Evolutionary conservation across 2,329 filamentous ascomycete species (phyloP), one percentile per base, ranked within the genome.

Genomic region (Neonectria punicea): DNA sequence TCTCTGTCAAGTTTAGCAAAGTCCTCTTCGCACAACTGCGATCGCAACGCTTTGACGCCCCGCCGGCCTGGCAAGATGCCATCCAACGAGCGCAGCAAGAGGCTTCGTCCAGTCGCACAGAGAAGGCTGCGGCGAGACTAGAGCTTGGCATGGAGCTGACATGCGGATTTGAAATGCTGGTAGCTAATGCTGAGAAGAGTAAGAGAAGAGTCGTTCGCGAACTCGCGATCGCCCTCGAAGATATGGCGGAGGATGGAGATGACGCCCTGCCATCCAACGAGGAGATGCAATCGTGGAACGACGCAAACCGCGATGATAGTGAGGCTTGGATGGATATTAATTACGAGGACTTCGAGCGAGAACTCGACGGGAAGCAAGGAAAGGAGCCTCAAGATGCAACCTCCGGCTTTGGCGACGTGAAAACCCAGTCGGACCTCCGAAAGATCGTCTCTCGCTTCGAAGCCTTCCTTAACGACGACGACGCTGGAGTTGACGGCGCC

Each of bases 371-470:
- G 0, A 83, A 80, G 51, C 70, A 70, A 30, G 25, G 82, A 49
- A 79, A 80, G 43, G 76, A 74, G 8, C 76, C 81, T 1, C 78
- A 84, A 58, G 79, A 61, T 32, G 66, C 47, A 54, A 73, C 50
- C 13, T 65, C 72, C n/a, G 85, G 84, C 0, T 89, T 93, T 74
- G 92, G 91, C 2, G 89, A 94, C 75, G 82, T 86, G 5, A 84
- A 83, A 25, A 87, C 90, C 0, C 90, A 94, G 74, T 89, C 89
- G 5, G 92, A 97, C 75, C 83, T 99, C 22, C 90, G 92, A 58
- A 95, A 95, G 75, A 97, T 98, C 77, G 96, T 99, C 0, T 91
- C 92, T 51, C 89, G 93, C n/a, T 98, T 99, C 74, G 94, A 98
- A 75, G 85, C 92, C 13, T 98, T 99, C 72, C 80, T 99, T 50